These are phyloP conservation scores for Haberlea rhodopensis DNA, from an alignment of 257 asterid species.

Conservation along the genomic window DNA sequence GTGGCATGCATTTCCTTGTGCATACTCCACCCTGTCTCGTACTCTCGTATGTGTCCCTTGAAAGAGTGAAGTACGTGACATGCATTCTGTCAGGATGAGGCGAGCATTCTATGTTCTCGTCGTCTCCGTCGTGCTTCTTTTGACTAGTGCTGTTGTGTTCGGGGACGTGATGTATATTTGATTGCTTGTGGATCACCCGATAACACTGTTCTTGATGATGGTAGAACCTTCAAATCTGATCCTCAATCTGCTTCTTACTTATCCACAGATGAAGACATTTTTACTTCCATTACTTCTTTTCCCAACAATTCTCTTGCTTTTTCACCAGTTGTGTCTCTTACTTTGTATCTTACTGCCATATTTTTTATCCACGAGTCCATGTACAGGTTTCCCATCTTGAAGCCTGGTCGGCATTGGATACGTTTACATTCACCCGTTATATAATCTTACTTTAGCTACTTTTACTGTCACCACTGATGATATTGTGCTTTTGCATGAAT, in stretches of 20 bases:
- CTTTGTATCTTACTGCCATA: slow-evolving; percentile 57
- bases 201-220: slow-evolving; percentile 53
- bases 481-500: slow-evolving; percentile 68
- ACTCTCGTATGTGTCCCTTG: no score
- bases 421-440: slow-evolving; percentile 59
- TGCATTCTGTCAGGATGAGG: not conserved
- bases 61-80: slow-evolving; percentile 34
- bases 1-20: slow-evolving; percentile 22
- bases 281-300: slow-evolving; percentile 43
- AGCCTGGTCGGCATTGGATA: slow-evolving; percentile 67
- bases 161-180: slow-evolving; percentile 49
- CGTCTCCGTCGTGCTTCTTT: slow-evolving; percentile 30
- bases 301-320: slow-evolving; percentile 27
- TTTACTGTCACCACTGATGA: slow-evolving; percentile 57
- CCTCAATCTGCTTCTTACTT: slow-evolving; percentile 70
- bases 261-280: slow-evolving; percentile 65
- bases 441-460: slow-evolving; percentile 58
- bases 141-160: slow-evolving; percentile 9
- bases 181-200: slow-evolving; percentile 74
- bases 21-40: slow-evolving; percentile 23
- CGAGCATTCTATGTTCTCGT: not conserved
- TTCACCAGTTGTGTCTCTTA: slow-evolving; percentile 33
- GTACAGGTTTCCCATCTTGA: slow-evolving; percentile 59
- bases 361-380: slow-evolving; percentile 56
- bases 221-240: slow-evolving; percentile 74